Percentiles rank a stretch among this genome's conserved stretches.
Evolutionary conservation across 176 grass and related monocot species (phyloP).

Genomic region (Saccharum spontaneum): DNA sequence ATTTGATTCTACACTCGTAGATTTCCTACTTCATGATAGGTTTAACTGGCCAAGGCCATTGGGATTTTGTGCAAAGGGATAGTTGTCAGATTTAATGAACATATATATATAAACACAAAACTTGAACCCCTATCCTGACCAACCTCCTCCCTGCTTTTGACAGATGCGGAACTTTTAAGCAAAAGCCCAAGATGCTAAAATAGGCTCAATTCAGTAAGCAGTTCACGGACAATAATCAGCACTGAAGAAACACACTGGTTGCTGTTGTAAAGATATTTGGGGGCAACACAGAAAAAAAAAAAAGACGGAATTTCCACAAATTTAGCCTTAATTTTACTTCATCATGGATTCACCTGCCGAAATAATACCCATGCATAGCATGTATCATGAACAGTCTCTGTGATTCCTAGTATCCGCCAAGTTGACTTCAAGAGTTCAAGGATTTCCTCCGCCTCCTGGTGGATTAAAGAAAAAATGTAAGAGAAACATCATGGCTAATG

Average conservation of each 20-base stretch:
- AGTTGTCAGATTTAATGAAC: slow-evolving; percentile 2
- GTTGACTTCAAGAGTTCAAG: slow-evolving; percentile 93
- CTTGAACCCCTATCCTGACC: slow-evolving; percentile 7
- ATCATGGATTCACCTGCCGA: slow-evolving; percentile 71
- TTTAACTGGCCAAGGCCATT: neutral
- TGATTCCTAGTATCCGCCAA: slow-evolving; percentile 93
- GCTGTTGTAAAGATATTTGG: slow-evolving; percentile 14
- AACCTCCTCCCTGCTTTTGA: slow-evolving; percentile 27
- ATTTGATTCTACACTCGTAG: neutral
- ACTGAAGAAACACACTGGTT: slow-evolving; percentile 1
- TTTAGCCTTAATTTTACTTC: slow-evolving; percentile 16
- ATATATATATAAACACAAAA: slow-evolving; percentile 9
- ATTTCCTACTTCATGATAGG: slow-evolving; percentile 6
- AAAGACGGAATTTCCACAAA: slow-evolving; percentile 21
- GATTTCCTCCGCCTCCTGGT: slow-evolving; percentile 97
- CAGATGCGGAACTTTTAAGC: slow-evolving; percentile 7
- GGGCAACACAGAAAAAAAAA: neutral
- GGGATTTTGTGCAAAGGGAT: slow-evolving; percentile 16
- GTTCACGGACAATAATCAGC: neutral
- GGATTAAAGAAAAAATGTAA: slow-evolving; percentile 37
- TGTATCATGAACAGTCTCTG: slow-evolving; percentile 92
- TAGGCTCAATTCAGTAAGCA: neutral
- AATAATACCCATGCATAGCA: slow-evolving; percentile 99
- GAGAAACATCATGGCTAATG: slow-evolving; percentile 26
- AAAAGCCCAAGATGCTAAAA: slow-evolving; percentile 25